A percentile compares a stretch with the other conserved stretches of the same genome.
phyloP scores from a whole-genome alignment of 148 eudicot genomes.

The Rhododendron molle region DNA sequence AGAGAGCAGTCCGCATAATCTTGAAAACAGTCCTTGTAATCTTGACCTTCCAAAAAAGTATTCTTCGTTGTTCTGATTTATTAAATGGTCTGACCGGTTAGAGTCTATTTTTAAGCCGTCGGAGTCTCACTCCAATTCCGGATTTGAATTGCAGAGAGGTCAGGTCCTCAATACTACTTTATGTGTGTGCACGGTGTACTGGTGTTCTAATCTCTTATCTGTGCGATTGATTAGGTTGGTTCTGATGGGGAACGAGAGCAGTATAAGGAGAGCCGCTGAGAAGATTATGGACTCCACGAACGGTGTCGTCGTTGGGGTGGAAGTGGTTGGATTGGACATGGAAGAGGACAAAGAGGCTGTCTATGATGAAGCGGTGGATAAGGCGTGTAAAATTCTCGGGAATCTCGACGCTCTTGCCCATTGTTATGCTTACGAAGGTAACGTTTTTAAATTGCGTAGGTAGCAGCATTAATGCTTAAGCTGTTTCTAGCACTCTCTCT shows the following conservation, averaged over 20 bases:
- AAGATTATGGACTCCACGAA: constrained; percentile 40
- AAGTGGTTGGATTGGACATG: constrained; percentile 72
- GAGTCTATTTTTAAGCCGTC: too few relatives aligned
- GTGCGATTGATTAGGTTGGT: constrained; percentile 47
- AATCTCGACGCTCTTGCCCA: constrained; percentile 68
- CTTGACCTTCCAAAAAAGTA: background rate
- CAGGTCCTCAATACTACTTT: too few relatives aligned
- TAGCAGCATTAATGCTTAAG: background rate
- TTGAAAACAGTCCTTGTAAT: background rate
- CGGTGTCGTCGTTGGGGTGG: constrained; percentile 25
- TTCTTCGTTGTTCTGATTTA: too few relatives aligned
- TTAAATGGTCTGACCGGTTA: background rate
- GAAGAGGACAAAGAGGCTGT: constrained; percentile 61
- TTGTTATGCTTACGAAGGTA: constrained; percentile 83
- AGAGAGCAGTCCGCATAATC: background rate
- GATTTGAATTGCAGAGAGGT: background rate
- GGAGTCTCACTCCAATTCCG: background rate
- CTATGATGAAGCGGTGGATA: constrained; percentile 67
- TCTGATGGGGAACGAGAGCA: constrained; percentile 65
- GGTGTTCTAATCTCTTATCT: background rate
- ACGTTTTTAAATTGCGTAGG: background rate
- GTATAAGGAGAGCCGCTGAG: constrained; percentile 37
- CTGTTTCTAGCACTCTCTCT: background rate
- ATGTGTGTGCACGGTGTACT: background rate
- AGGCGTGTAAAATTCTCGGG: constrained; percentile 52